Percentiles rank a stretch among this genome's conserved stretches.
phyloP scores from a whole-genome alignment of 1,139 yeast species.

The Candida sanyaensis region DNA sequence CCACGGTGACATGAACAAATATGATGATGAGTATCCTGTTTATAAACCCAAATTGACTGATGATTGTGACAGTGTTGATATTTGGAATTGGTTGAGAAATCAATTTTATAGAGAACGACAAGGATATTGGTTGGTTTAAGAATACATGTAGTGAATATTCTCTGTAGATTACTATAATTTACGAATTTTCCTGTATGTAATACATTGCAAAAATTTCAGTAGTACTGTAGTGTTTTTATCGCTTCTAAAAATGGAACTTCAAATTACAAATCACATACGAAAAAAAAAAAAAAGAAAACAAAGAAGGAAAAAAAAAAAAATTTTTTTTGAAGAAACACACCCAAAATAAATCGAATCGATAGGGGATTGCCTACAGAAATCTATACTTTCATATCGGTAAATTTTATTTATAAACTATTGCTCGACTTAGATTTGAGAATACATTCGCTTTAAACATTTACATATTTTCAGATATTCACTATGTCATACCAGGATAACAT shows the following conservation, averaged over 20 bases:
- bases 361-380: too few species aligned
- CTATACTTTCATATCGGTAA: too few species aligned
- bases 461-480: not conserved
- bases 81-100: conserved; percentile 32
- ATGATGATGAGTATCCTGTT: conserved; percentile 22
- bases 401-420: not conserved
- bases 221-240: not conserved
- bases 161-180: not conserved
- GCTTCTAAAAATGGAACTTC: conserved; percentile 3
- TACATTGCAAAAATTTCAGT: not conserved
- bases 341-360: not conserved
- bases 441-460: not conserved
- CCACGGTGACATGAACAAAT: conserved; percentile 18
- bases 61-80: conserved; percentile 35
- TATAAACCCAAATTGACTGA: conserved; percentile 30
- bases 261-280: not conserved
- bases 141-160: not conserved
- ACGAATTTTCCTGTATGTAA: not conserved
- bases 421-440: not conserved
- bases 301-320: not conserved
- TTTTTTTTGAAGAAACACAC: not conserved
- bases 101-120: conserved; percentile 16
- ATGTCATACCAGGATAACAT: conserved; percentile 6
- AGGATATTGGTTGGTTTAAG: conserved; percentile 14
- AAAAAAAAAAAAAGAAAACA: not conserved